phyloP scores from a whole-genome alignment of 768 basidiomycete genomes.

The Hygrophorus pudorinus region DNA sequence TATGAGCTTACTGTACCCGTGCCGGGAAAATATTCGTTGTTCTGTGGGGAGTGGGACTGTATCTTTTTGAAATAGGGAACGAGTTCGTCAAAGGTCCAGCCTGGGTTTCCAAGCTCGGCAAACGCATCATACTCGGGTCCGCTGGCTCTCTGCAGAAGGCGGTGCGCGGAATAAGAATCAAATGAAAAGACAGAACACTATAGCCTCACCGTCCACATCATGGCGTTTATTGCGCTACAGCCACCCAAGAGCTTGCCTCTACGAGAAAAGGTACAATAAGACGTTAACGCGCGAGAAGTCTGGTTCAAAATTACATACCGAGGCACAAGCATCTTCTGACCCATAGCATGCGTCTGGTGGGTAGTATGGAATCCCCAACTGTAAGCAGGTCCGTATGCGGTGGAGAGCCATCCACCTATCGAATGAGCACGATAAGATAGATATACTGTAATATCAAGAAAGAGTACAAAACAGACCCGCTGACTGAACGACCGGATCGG shows the following conservation, averaged over 20 bases:
- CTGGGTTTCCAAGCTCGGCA: slow-evolving; percentile 15
- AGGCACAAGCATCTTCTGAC: slow-evolving; percentile 5
- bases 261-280: neutral
- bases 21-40: slow-evolving; percentile 2
- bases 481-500: slow-evolving; percentile 11
- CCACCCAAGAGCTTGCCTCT: slow-evolving; percentile 14
- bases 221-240: slow-evolving; percentile 8
- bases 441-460: neutral
- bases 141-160: slow-evolving; percentile 8
- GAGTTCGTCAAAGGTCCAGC: slow-evolving; percentile 15
- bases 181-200: neutral
- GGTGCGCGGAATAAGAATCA: slow-evolving; percentile 2
- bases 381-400: slow-evolving; percentile 7
- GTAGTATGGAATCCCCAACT: slow-evolving; percentile 10
- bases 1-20: neutral
- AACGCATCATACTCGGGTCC: slow-evolving; percentile 13
- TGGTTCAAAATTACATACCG: slow-evolving; percentile 7
- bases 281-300: neutral
- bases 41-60: slow-evolving; percentile 1
- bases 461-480: slow-evolving; percentile 6
- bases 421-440: neutral
- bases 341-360: slow-evolving; percentile 5
- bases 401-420: neutral
- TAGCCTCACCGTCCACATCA: slow-evolving; percentile 3
- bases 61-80: slow-evolving; percentile 13